These are phyloP conservation scores for Jackrogersella multiformis DNA, from an alignment of 495 filamentous ascomycete species.

Conservation along the genomic window DNA sequence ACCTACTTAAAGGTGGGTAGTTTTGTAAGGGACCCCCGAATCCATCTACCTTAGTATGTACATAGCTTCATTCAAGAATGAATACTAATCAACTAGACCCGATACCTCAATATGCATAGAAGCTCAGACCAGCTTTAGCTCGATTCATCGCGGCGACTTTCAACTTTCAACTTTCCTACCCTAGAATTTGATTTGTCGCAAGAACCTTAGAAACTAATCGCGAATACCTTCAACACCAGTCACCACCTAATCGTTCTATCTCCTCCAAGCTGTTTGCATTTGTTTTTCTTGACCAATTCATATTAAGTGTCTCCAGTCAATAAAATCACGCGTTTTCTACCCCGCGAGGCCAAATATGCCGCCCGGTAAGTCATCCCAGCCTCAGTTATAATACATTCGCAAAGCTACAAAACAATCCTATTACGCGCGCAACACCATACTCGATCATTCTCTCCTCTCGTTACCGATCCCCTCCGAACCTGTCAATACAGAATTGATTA, in stretches of 20 bases:
- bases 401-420: neutral
- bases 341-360: constrained; percentile 29
- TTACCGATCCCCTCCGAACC: neutral
- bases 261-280: neutral
- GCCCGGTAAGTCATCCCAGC: constrained; percentile 36
- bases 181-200: constrained; percentile 38
- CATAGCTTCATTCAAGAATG: too few species aligned
- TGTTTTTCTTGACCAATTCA: constrained; percentile 1
- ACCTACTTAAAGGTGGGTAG: neutral
- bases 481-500: neutral
- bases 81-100: too few species aligned
- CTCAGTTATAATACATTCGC: neutral
- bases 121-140: constrained; percentile 12
- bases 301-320: neutral
- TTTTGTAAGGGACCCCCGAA: neutral
- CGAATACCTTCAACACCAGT: neutral
- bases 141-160: neutral
- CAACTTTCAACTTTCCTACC: too few species aligned
- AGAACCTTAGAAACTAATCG: constrained; percentile 21
- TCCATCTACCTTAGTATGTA: neutral
- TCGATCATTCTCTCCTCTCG: neutral
- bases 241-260: neutral
- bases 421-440: constrained; percentile 15
- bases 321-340: neutral
- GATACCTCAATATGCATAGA: too few species aligned